These are phyloP conservation scores for Aspergillus unguis DNA, from an alignment of 2,329 filamentous ascomycete genomes.

Conservation along the genomic window DNA sequence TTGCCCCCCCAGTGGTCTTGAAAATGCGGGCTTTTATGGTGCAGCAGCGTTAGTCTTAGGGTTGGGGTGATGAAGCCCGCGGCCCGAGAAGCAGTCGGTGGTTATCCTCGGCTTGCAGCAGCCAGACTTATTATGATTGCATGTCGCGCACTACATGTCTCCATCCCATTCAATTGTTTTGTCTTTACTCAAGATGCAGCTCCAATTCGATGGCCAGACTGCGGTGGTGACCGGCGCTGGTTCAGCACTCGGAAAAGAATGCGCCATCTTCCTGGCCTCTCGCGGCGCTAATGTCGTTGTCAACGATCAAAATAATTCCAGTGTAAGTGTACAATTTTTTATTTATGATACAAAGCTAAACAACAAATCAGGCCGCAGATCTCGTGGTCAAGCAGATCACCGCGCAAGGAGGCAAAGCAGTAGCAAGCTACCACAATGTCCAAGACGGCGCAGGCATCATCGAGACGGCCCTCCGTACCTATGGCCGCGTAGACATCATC, in stretches of 20 bases:
- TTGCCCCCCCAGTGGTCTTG: too few relatives aligned
- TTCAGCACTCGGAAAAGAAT: slow-evolving; percentile 76
- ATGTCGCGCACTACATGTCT: too few relatives aligned
- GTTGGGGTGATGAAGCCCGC: too few relatives aligned
- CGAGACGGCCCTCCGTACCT: slow-evolving; percentile 53
- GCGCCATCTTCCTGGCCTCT: slow-evolving; percentile 84
- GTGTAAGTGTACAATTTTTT: slow-evolving; percentile 51
- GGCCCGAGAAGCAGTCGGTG: too few relatives aligned
- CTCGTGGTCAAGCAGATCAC: slow-evolving; percentile 55
- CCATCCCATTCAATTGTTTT: too few relatives aligned
- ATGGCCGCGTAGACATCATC: slow-evolving; percentile 78
- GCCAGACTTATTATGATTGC: too few relatives aligned
- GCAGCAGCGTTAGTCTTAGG: too few relatives aligned
- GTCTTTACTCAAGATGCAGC: slow-evolving; percentile 33
- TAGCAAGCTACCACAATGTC: slow-evolving; percentile 85
- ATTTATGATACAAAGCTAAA: slow-evolving; percentile 64
- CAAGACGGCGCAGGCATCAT: slow-evolving; percentile 93
- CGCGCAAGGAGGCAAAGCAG: slow-evolving; percentile 85
- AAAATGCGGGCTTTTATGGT: too few relatives aligned
- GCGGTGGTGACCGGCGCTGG: slow-evolving; percentile 85
- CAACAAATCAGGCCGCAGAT: slow-evolving; percentile 53
- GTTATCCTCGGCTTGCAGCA: too few relatives aligned
- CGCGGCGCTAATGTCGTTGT: slow-evolving; percentile 93
- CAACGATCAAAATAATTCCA: slow-evolving; percentile 61
- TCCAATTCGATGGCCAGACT: slow-evolving; percentile 84